These are phyloP conservation scores for Austroboletus niveus DNA, from an alignment of 1,284 basidiomycete species.

Conservation along the genomic window DNA sequence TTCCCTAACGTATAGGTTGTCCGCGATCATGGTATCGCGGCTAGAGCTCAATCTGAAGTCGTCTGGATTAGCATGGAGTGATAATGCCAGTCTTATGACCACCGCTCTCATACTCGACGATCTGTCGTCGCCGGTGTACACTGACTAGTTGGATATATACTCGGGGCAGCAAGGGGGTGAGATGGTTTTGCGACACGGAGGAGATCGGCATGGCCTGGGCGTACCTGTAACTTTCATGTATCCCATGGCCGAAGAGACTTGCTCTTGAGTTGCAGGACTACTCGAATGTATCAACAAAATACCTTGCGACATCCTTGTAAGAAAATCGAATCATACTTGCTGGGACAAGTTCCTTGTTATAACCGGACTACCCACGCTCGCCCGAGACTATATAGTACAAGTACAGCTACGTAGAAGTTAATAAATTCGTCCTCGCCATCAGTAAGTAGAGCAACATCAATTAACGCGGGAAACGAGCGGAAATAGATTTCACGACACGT, in stretches of 20 bases:
- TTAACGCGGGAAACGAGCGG: background rate
- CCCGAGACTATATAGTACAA: background rate
- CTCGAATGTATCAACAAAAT: too few species aligned
- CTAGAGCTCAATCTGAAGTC: conserved; percentile 44
- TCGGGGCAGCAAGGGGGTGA: background rate
- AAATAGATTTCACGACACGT: conserved; percentile 25
- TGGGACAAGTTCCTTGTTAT: too few species aligned
- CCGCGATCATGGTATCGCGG: conserved; percentile 40
- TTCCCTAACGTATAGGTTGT: conserved; percentile 35
- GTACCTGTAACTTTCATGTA: too few species aligned
- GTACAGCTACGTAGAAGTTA: background rate
- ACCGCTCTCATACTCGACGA: conserved; percentile 2
- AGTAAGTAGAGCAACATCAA: background rate
- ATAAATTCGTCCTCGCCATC: background rate
- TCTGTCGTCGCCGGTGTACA: background rate
- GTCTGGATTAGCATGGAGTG: conserved; percentile 6
- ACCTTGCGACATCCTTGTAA: too few species aligned
- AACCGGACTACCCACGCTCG: too few species aligned
- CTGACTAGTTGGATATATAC: background rate
- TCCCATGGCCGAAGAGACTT: too few species aligned
- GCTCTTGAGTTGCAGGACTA: too few species aligned
- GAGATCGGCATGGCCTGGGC: too few species aligned
- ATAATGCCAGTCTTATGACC: background rate
- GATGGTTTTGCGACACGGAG: too few species aligned
- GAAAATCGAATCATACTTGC: too few species aligned